Evolutionary conservation across 1,139 yeast genomes (phyloP).

Genomic region (Yamadazyma trypodendri): DNA sequence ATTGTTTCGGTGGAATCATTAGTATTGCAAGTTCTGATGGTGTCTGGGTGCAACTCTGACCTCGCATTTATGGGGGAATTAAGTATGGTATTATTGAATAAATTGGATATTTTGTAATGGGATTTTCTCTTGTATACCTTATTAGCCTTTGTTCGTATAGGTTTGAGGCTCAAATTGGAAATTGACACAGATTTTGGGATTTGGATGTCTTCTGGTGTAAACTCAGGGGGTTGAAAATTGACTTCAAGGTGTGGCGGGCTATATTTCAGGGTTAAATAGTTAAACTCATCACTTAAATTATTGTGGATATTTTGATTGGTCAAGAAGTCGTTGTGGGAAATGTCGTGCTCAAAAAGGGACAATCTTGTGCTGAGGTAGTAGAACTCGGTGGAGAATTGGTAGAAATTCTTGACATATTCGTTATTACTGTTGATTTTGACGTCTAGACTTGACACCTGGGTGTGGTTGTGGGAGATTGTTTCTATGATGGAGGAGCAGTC

Average conservation of each 20-base stretch:
- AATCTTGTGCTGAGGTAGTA: slow-evolving; percentile 33
- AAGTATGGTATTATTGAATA: slow-evolving; percentile 27
- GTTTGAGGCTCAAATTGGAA: slow-evolving; percentile 40
- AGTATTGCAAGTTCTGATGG: neutral
- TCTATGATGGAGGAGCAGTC: slow-evolving; percentile 24
- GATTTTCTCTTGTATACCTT: slow-evolving; percentile 43
- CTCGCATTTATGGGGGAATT: slow-evolving; percentile 10
- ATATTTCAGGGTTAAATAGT: slow-evolving; percentile 26
- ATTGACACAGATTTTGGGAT: slow-evolving; percentile 41
- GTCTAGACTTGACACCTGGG: slow-evolving; percentile 28
- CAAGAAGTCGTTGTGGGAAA: slow-evolving; percentile 29
- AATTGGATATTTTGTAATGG: slow-evolving; percentile 37
- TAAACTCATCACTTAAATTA: slow-evolving; percentile 48
- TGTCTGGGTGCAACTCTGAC: neutral
- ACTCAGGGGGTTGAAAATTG: neutral
- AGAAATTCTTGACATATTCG: slow-evolving; percentile 24
- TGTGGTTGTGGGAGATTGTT: slow-evolving; percentile 21
- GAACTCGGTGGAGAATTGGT: slow-evolving; percentile 24
- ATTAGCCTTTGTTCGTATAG: slow-evolving; percentile 35
- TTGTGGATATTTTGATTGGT: slow-evolving; percentile 51
- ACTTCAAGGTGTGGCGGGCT: slow-evolving; percentile 1
- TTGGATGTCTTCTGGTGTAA: slow-evolving; percentile 13
- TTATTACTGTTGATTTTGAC: slow-evolving; percentile 30
- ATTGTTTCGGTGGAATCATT: slow-evolving; percentile 6
- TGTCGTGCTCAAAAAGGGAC: slow-evolving; percentile 34